Evolutionary conservation across 2,329 filamentous ascomycete species (phyloP).

Genomic region (Dactylellina haptotyla): DNA sequence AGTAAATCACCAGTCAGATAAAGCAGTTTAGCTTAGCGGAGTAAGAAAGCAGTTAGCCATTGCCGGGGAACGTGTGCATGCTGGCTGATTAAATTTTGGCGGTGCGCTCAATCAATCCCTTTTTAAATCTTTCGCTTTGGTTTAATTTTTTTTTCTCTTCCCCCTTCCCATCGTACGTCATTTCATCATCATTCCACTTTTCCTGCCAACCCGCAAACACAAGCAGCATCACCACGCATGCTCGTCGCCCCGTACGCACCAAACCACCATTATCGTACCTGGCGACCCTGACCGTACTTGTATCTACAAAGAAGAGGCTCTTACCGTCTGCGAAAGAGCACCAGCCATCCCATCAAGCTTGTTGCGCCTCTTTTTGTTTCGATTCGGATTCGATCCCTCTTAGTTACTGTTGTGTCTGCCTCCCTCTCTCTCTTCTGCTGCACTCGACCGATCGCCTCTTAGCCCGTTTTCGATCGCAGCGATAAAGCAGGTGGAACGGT

Average conservation of each 20-base stretch:
- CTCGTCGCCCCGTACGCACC: not conserved
- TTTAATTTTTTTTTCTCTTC: conserved; percentile 14
- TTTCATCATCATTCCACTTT: conserved; percentile 55
- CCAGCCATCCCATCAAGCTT: conserved; percentile 33
- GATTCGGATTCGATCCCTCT: not conserved
- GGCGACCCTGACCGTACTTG: conserved; percentile 8
- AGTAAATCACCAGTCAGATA: no score
- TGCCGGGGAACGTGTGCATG: no score
- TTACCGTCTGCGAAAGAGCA: conserved; percentile 10
- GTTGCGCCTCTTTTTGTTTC: conserved; percentile 49
- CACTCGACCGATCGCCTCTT: conserved; percentile 28
- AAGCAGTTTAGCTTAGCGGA: no score
- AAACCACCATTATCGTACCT: not conserved
- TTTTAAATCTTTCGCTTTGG: conserved; percentile 18
- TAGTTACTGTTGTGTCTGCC: not conserved
- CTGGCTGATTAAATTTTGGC: no score
- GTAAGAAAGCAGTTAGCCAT: no score
- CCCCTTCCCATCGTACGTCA: conserved; percentile 51
- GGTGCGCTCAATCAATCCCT: conserved; percentile 5
- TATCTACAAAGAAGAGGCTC: conserved; percentile 26
- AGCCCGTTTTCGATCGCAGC: conserved; percentile 30
- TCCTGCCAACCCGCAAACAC: conserved; percentile 8
- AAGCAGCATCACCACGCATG: not conserved
- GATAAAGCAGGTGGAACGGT: not conserved
- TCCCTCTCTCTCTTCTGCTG: not conserved